Evolutionary conservation across 805 yeast genomes (phyloP), one percentile per base, ranked within the genome.

Genomic region (Pichia californica): DNA sequence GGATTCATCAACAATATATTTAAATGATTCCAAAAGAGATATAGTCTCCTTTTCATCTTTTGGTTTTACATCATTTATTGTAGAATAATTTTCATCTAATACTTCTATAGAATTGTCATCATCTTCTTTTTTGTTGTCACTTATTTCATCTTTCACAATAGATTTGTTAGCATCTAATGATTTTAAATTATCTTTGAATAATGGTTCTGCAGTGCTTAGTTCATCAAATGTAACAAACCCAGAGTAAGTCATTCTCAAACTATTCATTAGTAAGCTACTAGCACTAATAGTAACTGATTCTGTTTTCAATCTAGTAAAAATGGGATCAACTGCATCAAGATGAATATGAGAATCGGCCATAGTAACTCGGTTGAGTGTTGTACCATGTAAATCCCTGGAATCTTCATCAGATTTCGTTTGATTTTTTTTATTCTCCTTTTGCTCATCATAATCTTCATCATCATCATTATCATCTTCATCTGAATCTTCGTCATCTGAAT

Each of bases 271-370:
- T 39, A 84, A 64, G 46, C 85, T 76, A 55, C 81, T 83, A 7
- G 91, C 81, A 3, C 93, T 91, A 31, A 89, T 89, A 63, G 83
- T 91, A 58, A 84, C 93, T 52, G 83, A 83, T 41, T 83, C 89
- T 0, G 88, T 78, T 39, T 83, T 64, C 0, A 87, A 83, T 54
- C 80, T 81, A 52, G 81, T 82, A 60, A 84, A 84, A 25, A 84
- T 65, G 0, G 91, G 91, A 61, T 84, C 91, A 30, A 82, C 79
- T 28, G 38, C 34, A 8, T 21, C 31, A 31, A 34, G 29, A 25
- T 39, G 40, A 13, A 35, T 6, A 13, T 44, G 47, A 9, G 28
- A 33, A 20, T 44, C 47, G 15, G 35, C 26, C 1, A 31, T 13
- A 36, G n/a, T n/a, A n/a, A n/a, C n/a, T n/a, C n/a, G n/a, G n/a